These are phyloP conservation scores for Acanthamoeba lenticulata DNA, from an alignment of 208 protist species.

Conservation along the genomic window DNA sequence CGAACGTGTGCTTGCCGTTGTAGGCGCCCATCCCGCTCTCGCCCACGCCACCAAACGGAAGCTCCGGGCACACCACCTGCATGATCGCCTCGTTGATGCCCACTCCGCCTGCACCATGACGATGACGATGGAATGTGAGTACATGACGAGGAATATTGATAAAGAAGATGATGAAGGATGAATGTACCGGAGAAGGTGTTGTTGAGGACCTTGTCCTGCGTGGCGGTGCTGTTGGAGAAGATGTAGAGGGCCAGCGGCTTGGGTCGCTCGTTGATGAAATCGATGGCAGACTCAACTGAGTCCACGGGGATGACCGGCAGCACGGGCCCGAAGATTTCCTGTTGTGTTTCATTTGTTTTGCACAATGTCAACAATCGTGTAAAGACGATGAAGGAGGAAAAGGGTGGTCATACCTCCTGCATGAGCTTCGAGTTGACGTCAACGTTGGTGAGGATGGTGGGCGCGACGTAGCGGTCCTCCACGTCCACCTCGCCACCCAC, in stretches of 20 bases:
- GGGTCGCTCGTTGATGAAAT: slow-evolving; percentile 81
- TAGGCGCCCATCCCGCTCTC: not conserved
- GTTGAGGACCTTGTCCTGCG: slow-evolving; percentile 76
- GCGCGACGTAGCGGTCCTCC: slow-evolving; percentile 85
- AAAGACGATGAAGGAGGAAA: too few species aligned
- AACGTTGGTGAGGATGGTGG: slow-evolving; percentile 89
- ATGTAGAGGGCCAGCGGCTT: slow-evolving; percentile 93
- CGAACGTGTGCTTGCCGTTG: slow-evolving; percentile 25
- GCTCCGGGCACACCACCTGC: slow-evolving; percentile 60
- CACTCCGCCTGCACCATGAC: slow-evolving; percentile 73
- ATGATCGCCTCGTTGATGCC: slow-evolving; percentile 75
- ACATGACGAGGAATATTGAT: not conserved
- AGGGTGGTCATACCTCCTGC: too few species aligned
- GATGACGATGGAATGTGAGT: slow-evolving; percentile 82
- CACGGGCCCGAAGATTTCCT: slow-evolving; percentile 95
- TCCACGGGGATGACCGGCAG: slow-evolving; percentile 88
- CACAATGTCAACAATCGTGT: too few species aligned
- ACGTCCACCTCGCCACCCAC: slow-evolving; percentile 88
- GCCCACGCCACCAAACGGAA: slow-evolving; percentile 87
- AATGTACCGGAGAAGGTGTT: slow-evolving; percentile 62
- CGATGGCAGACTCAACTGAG: slow-evolving; percentile 82
- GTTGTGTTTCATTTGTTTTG: too few species aligned
- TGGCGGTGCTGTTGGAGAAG: slow-evolving; percentile 85
- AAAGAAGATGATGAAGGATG: slow-evolving; percentile 68
- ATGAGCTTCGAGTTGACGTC: slow-evolving; percentile 62